phyloP scores from a whole-genome alignment of 176 grass and related monocot species.

The Panicum miliaceum region DNA sequence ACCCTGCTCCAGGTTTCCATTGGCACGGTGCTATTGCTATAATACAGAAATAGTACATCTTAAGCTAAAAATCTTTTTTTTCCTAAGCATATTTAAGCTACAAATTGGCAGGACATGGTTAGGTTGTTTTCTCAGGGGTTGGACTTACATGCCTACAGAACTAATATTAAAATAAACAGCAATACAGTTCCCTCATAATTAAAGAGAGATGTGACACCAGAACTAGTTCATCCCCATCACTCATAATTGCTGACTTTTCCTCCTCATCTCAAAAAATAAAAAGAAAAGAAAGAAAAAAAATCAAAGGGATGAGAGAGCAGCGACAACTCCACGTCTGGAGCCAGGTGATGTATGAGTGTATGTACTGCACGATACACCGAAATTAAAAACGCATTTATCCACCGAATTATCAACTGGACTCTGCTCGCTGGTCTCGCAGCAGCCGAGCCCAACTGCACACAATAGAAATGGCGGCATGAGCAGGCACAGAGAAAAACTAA shows the following conservation, averaged over 20 bases:
- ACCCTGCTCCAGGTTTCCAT: constrained; percentile 31
- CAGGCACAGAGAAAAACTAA: constrained; percentile 40
- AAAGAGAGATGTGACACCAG: constrained; percentile 43
- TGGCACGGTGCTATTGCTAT: neutral
- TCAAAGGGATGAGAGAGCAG: neutral
- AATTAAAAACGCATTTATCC: constrained; percentile 33
- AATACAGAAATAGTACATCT: constrained; percentile 26
- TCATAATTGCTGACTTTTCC: constrained; percentile 37
- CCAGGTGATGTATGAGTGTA: constrained; percentile 54
- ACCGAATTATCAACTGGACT: constrained; percentile 42
- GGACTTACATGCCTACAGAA: constrained; percentile 39
- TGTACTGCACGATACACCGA: constrained; percentile 30
- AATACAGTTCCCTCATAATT: constrained; percentile 22
- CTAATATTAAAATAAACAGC: neutral
- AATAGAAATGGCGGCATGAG: constrained; percentile 52
- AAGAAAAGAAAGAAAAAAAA: neutral
- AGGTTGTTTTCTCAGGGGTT: constrained; percentile 26
- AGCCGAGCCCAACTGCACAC: constrained; percentile 55
- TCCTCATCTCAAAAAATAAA: neutral
- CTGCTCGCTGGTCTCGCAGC: constrained; percentile 44
- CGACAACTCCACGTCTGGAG: constrained; percentile 45
- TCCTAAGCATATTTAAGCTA: constrained; percentile 3
- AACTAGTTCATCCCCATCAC: constrained; percentile 42
- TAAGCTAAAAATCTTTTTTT: neutral
- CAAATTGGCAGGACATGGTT: constrained; percentile 21